Conservation (phyloP, 164 flowering plant genomes). For the Malania oleifera region DNA sequence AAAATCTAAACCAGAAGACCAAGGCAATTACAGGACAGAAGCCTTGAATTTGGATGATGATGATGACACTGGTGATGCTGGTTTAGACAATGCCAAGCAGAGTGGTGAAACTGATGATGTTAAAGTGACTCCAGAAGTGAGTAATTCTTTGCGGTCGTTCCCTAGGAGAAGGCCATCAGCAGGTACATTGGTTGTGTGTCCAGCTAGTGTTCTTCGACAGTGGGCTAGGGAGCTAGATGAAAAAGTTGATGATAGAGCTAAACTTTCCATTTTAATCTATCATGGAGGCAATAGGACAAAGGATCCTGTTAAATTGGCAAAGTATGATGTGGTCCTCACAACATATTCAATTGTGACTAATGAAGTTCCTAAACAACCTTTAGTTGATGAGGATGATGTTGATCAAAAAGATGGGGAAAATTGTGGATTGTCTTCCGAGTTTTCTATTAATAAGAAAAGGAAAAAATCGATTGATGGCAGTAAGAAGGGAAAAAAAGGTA, state of each 20-base stretch:
- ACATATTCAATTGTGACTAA: slow-evolving; percentile 86
- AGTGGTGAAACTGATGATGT: slow-evolving; percentile 29
- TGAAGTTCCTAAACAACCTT: slow-evolving; percentile 94
- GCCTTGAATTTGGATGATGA: slow-evolving; percentile 90
- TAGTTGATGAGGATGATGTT: slow-evolving; percentile 72
- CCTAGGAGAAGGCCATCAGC: slow-evolving; percentile 64
- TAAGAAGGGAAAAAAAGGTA: slow-evolving; percentile 69
- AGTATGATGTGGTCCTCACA: slow-evolving; percentile 89
- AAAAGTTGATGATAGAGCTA: slow-evolving; percentile 60
- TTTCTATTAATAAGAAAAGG: slow-evolving; percentile 56
- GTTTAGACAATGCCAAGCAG: slow-evolving; percentile 26
- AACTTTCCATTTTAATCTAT: slow-evolving; percentile 68
- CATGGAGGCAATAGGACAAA: slow-evolving; percentile 86
- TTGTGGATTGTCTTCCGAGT: slow-evolving; percentile 59
- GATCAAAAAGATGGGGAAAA: slow-evolving; percentile 55
- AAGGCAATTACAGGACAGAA: slow-evolving; percentile 34
- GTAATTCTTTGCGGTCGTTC: slow-evolving; percentile 29
- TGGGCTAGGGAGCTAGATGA: slow-evolving; percentile 93
- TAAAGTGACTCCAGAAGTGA: slow-evolving; percentile 28
- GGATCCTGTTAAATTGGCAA: slow-evolving; percentile 73
- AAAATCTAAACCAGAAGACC: slow-evolving; percentile 35
- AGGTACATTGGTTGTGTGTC: slow-evolving; percentile 94
- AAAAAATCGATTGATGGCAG: slow-evolving; percentile 36
- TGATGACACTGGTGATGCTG: slow-evolving; percentile 31
- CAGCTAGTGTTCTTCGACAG: slow-evolving; percentile 93